A percentile compares a stretch with the other conserved stretches of the same genome.
Evolutionary conservation across 129 eudicot species (phyloP).

Genomic region (Chrysanthemum makinoi): DNA sequence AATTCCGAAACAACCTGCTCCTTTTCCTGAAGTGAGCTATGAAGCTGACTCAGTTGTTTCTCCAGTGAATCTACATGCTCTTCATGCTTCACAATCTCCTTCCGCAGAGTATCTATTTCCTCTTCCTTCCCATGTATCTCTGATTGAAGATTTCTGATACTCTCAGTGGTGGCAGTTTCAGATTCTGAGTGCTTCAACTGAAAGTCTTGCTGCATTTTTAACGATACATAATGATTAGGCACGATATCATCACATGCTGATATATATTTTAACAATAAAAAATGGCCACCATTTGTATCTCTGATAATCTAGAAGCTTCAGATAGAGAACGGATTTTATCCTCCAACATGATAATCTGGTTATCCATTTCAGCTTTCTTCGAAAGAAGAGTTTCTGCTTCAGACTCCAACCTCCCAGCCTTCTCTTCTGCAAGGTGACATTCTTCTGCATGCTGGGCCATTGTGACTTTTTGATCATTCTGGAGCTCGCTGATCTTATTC

Average conservation of each 20-base stretch:
- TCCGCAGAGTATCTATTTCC: constrained; percentile 47
- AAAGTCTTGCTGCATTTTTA: constrained; percentile 64
- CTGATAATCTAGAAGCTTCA: constrained; percentile 52
- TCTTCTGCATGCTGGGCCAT: constrained; percentile 96
- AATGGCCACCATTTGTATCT: constrained; percentile 55
- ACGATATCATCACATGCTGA: constrained; percentile 2
- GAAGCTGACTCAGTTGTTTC: constrained; percentile 54
- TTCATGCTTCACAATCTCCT: constrained; percentile 51
- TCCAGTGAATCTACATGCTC: constrained; percentile 52
- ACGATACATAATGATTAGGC: constrained; percentile 26
- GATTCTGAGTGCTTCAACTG: constrained; percentile 53
- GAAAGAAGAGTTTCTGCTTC: constrained; percentile 60
- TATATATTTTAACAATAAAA: not conserved
- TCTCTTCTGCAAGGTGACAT: constrained; percentile 76
- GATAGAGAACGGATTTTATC: constrained; percentile 47
- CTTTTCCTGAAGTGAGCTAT: constrained; percentile 55
- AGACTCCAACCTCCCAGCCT: constrained; percentile 58
- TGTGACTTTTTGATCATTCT: constrained; percentile 60
- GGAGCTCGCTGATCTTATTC: constrained; percentile 58
- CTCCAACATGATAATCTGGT: constrained; percentile 52
- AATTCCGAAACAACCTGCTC: constrained; percentile 45
- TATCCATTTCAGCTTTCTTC: constrained; percentile 52
- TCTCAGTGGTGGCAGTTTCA: constrained; percentile 63
- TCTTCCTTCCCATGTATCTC: constrained; percentile 58
- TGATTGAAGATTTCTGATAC: constrained; percentile 46